Evolutionary conservation across 768 basidiomycete species (phyloP).

Genomic region (Boletus fagicola): DNA sequence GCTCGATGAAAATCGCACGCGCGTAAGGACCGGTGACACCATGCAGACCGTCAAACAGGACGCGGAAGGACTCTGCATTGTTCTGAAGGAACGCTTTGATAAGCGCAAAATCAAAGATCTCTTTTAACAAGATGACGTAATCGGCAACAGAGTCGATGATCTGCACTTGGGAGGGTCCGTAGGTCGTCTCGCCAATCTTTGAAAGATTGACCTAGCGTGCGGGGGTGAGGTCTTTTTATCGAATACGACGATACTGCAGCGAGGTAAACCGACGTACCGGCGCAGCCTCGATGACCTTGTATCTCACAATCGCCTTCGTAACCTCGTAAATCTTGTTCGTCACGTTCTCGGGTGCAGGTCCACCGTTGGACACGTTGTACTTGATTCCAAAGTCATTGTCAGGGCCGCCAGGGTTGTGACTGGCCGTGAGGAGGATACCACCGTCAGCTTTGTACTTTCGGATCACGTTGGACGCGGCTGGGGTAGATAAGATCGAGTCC

Average conservation of each 20-base stretch:
- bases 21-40: conserved; percentile 99
- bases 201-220: conserved; percentile 70
- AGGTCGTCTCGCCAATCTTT: conserved; percentile 73
- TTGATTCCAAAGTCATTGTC: conserved; percentile 99
- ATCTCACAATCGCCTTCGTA: conserved; percentile 81
- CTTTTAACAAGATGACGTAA: conserved; percentile 79
- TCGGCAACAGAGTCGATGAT: conserved; percentile 94
- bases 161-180: conserved; percentile 80
- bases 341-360: conserved; percentile 93
- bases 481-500: conserved; percentile 91
- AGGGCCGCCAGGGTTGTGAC: conserved; percentile 99
- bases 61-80: conserved; percentile 67
- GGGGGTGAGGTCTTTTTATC: neutral
- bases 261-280: conserved; percentile 50
- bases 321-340: conserved; percentile 95
- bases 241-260: neutral
- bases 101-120: conserved; percentile 91
- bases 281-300: conserved; percentile 79
- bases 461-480: conserved; percentile 95
- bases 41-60: conserved; percentile 94
- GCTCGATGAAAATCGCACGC: conserved; percentile 76
- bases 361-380: conserved; percentile 97
- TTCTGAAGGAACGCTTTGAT: conserved; percentile 84
- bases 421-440: conserved; percentile 94
- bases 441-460: conserved; percentile 95